A percentile compares a stretch with the other conserved stretches of the same genome.
Conservation (phyloP, 805 yeast species). For the Candida pseudofarinosa region DNA sequence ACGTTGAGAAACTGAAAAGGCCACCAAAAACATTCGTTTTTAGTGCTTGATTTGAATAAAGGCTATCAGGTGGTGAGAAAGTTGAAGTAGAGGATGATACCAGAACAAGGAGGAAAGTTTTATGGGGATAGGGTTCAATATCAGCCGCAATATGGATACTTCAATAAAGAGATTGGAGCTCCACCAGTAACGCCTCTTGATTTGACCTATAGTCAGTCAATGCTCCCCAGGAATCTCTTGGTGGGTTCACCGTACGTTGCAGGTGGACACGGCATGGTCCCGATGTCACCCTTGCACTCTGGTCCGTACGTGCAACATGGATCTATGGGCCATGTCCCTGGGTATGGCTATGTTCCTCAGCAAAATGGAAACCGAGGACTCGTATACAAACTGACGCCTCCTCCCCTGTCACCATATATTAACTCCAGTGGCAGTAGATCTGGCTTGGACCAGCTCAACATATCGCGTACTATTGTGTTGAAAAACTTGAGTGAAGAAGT, state of each 20-base stretch:
- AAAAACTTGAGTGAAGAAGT: constrained; percentile 23
- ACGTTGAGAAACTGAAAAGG: neutral
- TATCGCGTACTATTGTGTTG: constrained; percentile 34
- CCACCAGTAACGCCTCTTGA: constrained; percentile 50
- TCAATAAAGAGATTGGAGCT: constrained; percentile 1
- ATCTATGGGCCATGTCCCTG: constrained; percentile 15
- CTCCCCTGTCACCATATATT: constrained; percentile 11
- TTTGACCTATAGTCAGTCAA: constrained; percentile 52
- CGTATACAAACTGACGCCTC: constrained; percentile 5
- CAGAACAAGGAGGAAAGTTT: constrained; percentile 1
- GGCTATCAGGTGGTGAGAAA: neutral
- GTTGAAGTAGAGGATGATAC: neutral
- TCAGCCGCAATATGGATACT: constrained; percentile 4
- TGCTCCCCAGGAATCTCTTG: constrained; percentile 60
- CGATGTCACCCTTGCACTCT: constrained; percentile 2
- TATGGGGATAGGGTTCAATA: constrained; percentile 2
- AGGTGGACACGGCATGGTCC: constrained; percentile 12
- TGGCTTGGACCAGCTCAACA: constrained; percentile 30
- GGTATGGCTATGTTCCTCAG: constrained; percentile 1
- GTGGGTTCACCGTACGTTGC: constrained; percentile 58
- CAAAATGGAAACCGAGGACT: constrained; percentile 1
- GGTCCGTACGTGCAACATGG: constrained; percentile 3
- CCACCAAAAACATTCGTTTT: neutral
- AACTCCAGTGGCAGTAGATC: constrained; percentile 12
- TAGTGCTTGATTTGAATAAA: neutral